A percentile compares a stretch with the other conserved stretches of the same genome.
Evolutionary conservation across 352 stramenopile species (phyloP).

Genomic region (Phytophthora cryptogea): DNA sequence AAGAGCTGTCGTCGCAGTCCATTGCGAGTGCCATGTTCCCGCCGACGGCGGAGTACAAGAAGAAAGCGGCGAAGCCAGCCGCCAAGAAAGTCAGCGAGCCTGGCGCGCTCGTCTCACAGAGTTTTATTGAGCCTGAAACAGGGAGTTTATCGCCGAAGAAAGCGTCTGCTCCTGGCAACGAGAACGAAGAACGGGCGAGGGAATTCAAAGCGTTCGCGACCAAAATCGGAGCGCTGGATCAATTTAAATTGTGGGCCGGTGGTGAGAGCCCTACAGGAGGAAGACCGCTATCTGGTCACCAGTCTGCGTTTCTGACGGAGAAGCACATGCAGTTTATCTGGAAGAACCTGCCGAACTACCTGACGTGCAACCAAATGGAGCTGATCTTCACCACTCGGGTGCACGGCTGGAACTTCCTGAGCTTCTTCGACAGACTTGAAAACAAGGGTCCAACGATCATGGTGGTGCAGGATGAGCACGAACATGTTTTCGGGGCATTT

Average conservation of each 20-base stretch:
- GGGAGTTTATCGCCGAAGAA: slow-evolving; percentile 19
- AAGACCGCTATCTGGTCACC: slow-evolving; percentile 32
- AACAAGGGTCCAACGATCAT: slow-evolving; percentile 71
- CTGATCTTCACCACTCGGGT: slow-evolving; percentile 62
- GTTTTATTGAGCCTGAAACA: slow-evolving; percentile 40
- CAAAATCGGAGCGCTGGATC: slow-evolving; percentile 55
- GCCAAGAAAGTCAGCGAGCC: slow-evolving; percentile 21
- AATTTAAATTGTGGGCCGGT: slow-evolving; percentile 61
- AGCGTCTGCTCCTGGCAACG: slow-evolving; percentile 9
- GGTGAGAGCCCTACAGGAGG: slow-evolving; percentile 27
- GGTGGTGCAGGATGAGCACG: slow-evolving; percentile 66
- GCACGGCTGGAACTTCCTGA: slow-evolving; percentile 76
- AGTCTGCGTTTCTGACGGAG: slow-evolving; percentile 65
- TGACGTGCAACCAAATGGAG: slow-evolving; percentile 77
- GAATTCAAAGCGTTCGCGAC: slow-evolving; percentile 53
- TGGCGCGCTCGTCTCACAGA: slow-evolving; percentile 29
- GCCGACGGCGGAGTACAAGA: slow-evolving; percentile 68
- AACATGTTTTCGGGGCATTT: slow-evolving; percentile 80
- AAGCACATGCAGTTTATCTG: slow-evolving; percentile 72
- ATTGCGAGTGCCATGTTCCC: slow-evolving; percentile 72
- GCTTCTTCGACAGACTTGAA: slow-evolving; percentile 61
- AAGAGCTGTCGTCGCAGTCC: slow-evolving; percentile 48
- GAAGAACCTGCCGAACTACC: slow-evolving; percentile 59
- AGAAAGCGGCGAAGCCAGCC: slow-evolving; percentile 17
- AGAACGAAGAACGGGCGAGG: slow-evolving; percentile 25